Percentiles rank a stretch among this genome's conserved stretches.
Conservation (phyloP, 2,329 filamentous ascomycete genomes). For the Aspergillus tanneri region DNA sequence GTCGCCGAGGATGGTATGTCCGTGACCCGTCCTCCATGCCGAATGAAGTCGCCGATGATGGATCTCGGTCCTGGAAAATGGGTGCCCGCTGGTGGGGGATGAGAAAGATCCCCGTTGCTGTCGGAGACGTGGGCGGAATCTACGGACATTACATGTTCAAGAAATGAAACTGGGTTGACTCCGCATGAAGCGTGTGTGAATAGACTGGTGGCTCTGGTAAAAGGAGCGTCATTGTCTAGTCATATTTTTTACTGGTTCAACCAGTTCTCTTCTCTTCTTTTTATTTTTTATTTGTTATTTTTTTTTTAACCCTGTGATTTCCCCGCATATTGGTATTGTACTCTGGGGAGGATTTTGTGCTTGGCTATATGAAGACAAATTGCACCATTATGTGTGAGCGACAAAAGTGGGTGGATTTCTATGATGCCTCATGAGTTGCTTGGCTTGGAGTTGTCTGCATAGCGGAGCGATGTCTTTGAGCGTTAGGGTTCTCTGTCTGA, state of each 20-base stretch:
- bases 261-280: constrained; percentile 10
- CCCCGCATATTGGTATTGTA: constrained; percentile 9
- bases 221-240: constrained; percentile 7
- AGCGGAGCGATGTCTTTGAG: constrained; percentile 18
- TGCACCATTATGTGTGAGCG: constrained; percentile 12
- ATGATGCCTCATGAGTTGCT: constrained; percentile 14
- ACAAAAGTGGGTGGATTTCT: constrained; percentile 14
- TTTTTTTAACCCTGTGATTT: constrained; percentile 9
- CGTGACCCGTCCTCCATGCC: constrained; percentile 42
- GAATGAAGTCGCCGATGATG: constrained; percentile 51
- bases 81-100: constrained; percentile 82
- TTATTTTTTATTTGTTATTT: constrained; percentile 12
- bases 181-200: constrained; percentile 9
- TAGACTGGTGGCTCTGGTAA: constrained; percentile 5
- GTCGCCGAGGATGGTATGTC: constrained; percentile 68
- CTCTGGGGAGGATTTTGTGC: constrained; percentile 14
- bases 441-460: constrained; percentile 22
- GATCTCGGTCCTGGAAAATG: constrained; percentile 73
- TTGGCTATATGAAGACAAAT: constrained; percentile 12
- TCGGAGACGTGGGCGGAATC: constrained; percentile 57
- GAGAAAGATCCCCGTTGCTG: constrained; percentile 62
- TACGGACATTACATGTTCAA: constrained; percentile 63
- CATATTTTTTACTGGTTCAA: constrained; percentile 7
- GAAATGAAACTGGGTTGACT: constrained; percentile 34
- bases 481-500: constrained; percentile 7